A percentile compares a stretch with the other conserved stretches of the same genome.
These are phyloP conservation scores for Clitopilus hobsonii DNA, from an alignment of 768 basidiomycete genomes.

Conservation along the genomic window DNA sequence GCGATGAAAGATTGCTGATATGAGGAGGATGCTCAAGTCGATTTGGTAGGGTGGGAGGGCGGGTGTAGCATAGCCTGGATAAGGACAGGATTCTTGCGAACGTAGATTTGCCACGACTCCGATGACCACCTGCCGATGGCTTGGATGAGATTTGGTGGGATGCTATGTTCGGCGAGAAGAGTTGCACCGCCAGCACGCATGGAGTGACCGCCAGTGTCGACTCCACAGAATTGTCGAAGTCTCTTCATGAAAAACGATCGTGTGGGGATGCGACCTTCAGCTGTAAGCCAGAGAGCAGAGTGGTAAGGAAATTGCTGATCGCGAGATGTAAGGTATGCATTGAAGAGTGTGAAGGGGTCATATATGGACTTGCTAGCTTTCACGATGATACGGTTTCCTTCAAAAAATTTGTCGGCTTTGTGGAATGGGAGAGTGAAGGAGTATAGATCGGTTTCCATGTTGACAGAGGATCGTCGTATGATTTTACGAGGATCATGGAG, in stretches of 20 bases:
- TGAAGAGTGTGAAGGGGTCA: constrained; percentile 1
- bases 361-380: constrained; percentile 16
- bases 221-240: constrained; percentile 4
- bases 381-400: constrained; percentile 19
- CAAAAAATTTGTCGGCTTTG: constrained; percentile 19
- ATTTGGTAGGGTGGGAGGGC: not conserved
- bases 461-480: not conserved
- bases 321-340: not conserved
- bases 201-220: constrained; percentile 27
- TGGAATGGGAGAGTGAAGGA: constrained; percentile 10
- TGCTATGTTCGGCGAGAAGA: constrained; percentile 21
- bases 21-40: not conserved
- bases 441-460: not conserved
- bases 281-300: constrained; percentile 11
- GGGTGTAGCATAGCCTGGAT: not conserved
- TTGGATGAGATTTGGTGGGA: constrained; percentile 24
- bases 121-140: constrained; percentile 32
- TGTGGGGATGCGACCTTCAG: constrained; percentile 8
- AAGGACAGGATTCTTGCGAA: constrained; percentile 25
- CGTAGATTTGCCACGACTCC: constrained; percentile 25
- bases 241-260: constrained; percentile 13
- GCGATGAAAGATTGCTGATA: not conserved
- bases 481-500: constrained; percentile 6
- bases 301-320: constrained; percentile 1
- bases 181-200: constrained; percentile 35